Evolutionary conservation across 169 alveolate genomes (phyloP), one percentile per base, ranked within the genome.

Genomic region (Plasmodium adleri): DNA sequence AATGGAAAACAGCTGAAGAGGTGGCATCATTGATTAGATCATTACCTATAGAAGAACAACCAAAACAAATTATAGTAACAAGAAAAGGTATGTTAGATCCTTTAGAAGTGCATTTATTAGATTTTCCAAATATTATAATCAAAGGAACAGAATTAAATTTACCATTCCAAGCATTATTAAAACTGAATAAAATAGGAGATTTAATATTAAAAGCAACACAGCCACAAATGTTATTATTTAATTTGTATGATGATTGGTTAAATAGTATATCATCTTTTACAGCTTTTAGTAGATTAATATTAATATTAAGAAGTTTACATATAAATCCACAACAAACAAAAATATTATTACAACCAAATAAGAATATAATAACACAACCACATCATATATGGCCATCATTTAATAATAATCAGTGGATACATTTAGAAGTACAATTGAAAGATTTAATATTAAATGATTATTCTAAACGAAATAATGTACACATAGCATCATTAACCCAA

Each of bases 1-100:
- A 98, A 88, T 99, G 99, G 99, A 99, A 99, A 94, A 99, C 99
- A 1, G 99, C 99, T 0, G 99, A 99, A 93, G 99, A 99, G 93
- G 99, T 98, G 2, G 99, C 99, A n/a, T 99, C 99, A n/a, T 92
- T 99, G 88, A 99, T 99, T 92, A 96, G 99, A 88, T 98, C 99
- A 2, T 92, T 99, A 74, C 99, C 99, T 15, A 99, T 98, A n/a
- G 99, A 99, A 92, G 99, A 99, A 91, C 99, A 99, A 94, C 99
- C 99, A 32, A 98, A 98, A 92, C 99, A 98, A 94, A 98, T 99
- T 85, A 99, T 99, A 45, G 99, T 99, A 28, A 99, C 99, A 12
- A 95, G 99, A 64, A 98, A 98, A 93, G 99, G 99, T 68, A 98
- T 99, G 99, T 96, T 99, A 54, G 99, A 99, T 91, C 99, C 99